Percentiles rank a stretch among this genome's conserved stretches.
Evolutionary conservation across 345 rosid genomes (phyloP).

Genomic region (Hibiscus tridactylites): DNA sequence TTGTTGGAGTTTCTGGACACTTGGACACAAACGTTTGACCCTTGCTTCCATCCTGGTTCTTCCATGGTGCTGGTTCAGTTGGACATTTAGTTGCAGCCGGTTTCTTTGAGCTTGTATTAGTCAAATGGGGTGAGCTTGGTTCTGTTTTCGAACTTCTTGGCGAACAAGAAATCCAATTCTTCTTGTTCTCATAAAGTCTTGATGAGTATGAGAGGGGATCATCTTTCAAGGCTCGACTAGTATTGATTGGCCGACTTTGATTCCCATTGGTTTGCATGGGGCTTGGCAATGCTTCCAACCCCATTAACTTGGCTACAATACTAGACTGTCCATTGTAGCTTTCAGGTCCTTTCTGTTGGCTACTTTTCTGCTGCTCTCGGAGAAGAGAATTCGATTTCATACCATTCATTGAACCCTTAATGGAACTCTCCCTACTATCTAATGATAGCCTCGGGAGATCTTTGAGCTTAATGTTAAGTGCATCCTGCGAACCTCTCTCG

Average conservation of each 20-base stretch:
- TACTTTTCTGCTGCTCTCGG: conserved; percentile 15
- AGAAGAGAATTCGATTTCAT: conserved; percentile 28
- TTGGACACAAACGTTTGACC: conserved; percentile 31
- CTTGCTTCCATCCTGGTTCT: conserved; percentile 46
- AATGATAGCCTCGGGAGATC: conserved; percentile 82
- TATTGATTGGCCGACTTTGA: conserved; percentile 16
- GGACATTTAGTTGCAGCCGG: conserved; percentile 41
- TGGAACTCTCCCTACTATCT: conserved; percentile 60
- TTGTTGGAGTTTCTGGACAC: conserved; percentile 20
- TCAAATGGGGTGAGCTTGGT: conserved; percentile 29
- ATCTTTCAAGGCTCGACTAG: conserved; percentile 17
- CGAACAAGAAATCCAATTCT: conserved; percentile 30
- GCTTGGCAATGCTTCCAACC: conserved; percentile 60
- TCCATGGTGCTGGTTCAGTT: conserved; percentile 61
- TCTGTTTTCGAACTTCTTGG: conserved; percentile 42
- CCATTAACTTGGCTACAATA: conserved; percentile 86
- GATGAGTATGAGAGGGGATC: conserved; percentile 22
- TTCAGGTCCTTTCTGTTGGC: conserved; percentile 44
- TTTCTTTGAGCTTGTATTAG: conserved; percentile 37
- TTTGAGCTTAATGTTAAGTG: conserved; percentile 48
- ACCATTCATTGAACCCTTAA: conserved; percentile 31
- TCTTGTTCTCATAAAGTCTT: conserved; percentile 29
- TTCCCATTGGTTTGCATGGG: conserved; percentile 15
- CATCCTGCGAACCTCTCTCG: conserved; percentile 53
- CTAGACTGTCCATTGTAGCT: conserved; percentile 51